phyloP scores from a whole-genome alignment of 164 flowering plant species.

The Chimonanthus salicifolius region DNA sequence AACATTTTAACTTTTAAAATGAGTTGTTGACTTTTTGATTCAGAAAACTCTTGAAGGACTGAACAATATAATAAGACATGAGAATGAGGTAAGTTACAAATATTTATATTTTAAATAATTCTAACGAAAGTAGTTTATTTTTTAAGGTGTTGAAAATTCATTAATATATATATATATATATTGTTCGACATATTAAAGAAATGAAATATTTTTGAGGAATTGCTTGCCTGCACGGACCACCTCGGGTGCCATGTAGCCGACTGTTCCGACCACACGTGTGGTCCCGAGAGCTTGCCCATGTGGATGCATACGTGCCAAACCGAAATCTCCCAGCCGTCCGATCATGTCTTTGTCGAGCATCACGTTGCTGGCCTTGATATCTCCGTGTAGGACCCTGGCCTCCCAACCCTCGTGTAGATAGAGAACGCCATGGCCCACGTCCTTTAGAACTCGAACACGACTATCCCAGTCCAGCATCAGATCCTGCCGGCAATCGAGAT shows the following conservation, averaged over 20 bases:
- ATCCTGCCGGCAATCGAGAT: conserved; percentile 18
- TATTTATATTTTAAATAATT: too few relatives aligned
- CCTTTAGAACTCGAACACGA: conserved; percentile 29
- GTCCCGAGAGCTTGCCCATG: conserved; percentile 23
- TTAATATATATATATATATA: too few relatives aligned
- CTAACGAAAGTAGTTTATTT: too few relatives aligned
- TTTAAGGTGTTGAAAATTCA: too few relatives aligned
- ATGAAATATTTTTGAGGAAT: too few relatives aligned
- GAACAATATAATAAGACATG: too few relatives aligned
- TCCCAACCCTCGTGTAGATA: conserved; percentile 56
- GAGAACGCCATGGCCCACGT: conserved; percentile 36
- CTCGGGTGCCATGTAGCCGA: conserved; percentile 54
- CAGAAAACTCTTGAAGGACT: too few relatives aligned
- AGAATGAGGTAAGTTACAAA: too few relatives aligned
- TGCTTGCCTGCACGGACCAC: conserved; percentile 28
- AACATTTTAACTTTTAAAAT: too few relatives aligned
- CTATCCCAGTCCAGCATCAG: conserved; percentile 28
- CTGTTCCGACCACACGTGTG: conserved; percentile 40
- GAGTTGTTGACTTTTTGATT: too few relatives aligned
- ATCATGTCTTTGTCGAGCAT: conserved; percentile 42
- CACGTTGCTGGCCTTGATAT: conserved; percentile 53
- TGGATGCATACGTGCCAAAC: conserved; percentile 34
- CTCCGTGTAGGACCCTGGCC: conserved; percentile 40
- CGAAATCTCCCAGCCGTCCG: conserved; percentile 45
- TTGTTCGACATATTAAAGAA: too few relatives aligned